These are phyloP conservation scores for Aspergillus chevalieri DNA, from an alignment of 2,329 filamentous ascomycete species.

Conservation along the genomic window DNA sequence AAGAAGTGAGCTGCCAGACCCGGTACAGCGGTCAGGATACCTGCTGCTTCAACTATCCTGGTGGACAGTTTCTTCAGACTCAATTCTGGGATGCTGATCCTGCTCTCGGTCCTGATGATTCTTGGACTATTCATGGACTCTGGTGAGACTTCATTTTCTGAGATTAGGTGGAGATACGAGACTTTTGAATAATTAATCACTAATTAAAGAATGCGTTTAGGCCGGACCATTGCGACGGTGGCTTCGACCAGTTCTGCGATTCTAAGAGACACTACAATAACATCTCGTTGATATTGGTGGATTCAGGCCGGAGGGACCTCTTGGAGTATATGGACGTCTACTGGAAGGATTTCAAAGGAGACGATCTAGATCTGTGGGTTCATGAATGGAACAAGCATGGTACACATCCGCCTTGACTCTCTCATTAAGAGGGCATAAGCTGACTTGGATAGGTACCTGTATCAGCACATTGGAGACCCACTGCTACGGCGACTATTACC, in stretches of 20 bases:
- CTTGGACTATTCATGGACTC: conserved; percentile 70
- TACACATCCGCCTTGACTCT: not conserved
- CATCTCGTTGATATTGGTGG: conserved; percentile 57
- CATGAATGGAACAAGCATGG: conserved; percentile 74
- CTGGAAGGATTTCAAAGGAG: conserved; percentile 64
- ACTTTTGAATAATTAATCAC: no score
- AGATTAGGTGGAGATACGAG: no score
- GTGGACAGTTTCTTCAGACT: conserved; percentile 65
- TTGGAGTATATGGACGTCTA: conserved; percentile 63
- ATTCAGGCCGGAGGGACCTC: conserved; percentile 50
- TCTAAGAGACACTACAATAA: conserved; percentile 56
- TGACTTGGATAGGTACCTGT: conserved; percentile 44
- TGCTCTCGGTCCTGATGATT: conserved; percentile 58
- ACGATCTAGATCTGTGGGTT: conserved; percentile 62
- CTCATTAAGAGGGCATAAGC: not conserved
- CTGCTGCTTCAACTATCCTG: conserved; percentile 69
- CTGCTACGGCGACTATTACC: conserved; percentile 59
- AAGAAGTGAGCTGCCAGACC: conserved; percentile 58
- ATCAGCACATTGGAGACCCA: conserved; percentile 61
- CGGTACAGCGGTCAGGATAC: conserved; percentile 55
- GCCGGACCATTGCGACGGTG: conserved; percentile 65
- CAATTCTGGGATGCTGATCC: conserved; percentile 72
- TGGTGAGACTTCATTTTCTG: conserved; percentile 39
- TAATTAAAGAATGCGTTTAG: conserved; percentile 19
- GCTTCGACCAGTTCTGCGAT: conserved; percentile 63